Percentiles rank a stretch among this genome's conserved stretches.
Evolutionary conservation across 192 early-diverging fungal species (phyloP).

Genomic region (Hyaloraphidium curvatum): DNA sequence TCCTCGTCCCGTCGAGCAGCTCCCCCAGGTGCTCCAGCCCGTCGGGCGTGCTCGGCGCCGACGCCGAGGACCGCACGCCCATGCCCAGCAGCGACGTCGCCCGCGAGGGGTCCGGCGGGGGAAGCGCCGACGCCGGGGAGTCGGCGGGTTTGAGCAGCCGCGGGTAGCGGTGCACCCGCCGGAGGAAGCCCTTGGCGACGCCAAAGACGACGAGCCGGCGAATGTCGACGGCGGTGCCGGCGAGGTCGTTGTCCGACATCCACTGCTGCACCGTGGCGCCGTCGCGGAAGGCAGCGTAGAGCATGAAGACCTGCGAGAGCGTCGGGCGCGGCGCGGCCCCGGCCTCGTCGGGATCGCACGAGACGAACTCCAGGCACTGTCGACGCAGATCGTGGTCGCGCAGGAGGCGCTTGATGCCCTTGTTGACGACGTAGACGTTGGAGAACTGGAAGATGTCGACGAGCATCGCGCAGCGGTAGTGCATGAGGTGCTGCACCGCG

Average conservation of each 20-base stretch:
- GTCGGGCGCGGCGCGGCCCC: slow-evolving; percentile 24
- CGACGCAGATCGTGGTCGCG: not conserved
- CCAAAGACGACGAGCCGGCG: slow-evolving; percentile 87
- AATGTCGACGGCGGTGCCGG: not conserved
- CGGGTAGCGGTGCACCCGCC: slow-evolving; percentile 84
- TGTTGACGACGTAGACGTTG: not conserved
- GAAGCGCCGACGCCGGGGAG: too few relatives aligned
- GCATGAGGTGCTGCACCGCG: slow-evolving; percentile 78
- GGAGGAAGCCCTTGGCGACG: slow-evolving; percentile 59
- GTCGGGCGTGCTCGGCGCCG: too few relatives aligned
- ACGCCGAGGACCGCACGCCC: too few relatives aligned
- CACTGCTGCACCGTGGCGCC: not conserved
- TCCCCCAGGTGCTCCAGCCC: too few relatives aligned
- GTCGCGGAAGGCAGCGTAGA: slow-evolving; percentile 51
- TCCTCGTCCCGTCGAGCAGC: too few relatives aligned
- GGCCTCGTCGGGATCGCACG: not conserved
- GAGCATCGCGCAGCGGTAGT: slow-evolving; percentile 77
- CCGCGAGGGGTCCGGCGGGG: too few relatives aligned
- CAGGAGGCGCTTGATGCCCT: not conserved
- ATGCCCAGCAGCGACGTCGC: too few relatives aligned
- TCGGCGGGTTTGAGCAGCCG: slow-evolving; percentile 15
- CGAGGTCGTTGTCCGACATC: not conserved
- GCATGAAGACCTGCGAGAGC: slow-evolving; percentile 45
- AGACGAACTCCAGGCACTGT: not conserved
- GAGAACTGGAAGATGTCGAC: slow-evolving; percentile 72